phyloP scores from a whole-genome alignment of 2,329 filamentous ascomycete genomes.

The Daldinia sp. region DNA sequence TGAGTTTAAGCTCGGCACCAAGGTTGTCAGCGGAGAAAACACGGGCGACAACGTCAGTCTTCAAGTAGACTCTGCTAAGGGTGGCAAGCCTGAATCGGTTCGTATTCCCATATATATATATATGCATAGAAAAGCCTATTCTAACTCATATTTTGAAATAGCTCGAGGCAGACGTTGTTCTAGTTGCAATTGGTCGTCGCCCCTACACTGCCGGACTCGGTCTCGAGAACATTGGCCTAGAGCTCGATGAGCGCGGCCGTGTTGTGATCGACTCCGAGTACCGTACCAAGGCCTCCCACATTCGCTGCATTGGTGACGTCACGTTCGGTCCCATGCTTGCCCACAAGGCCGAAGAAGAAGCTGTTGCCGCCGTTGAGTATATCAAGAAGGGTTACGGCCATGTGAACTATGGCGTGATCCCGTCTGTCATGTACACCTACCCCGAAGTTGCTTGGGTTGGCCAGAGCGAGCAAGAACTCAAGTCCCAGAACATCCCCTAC shows the following conservation, averaged over 20 bases:
- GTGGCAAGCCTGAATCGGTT: constrained; percentile 91
- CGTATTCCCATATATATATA: constrained; percentile 47
- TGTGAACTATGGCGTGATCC: constrained; percentile 98
- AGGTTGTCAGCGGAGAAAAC: constrained; percentile 87
- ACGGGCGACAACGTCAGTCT: constrained; percentile 81
- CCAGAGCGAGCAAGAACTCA: constrained; percentile 95
- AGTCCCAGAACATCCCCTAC: constrained; percentile 89
- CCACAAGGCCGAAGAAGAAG: constrained; percentile 99
- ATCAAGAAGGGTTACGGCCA: constrained; percentile 98
- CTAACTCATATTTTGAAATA: constrained; percentile 48
- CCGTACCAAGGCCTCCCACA: constrained; percentile 96
- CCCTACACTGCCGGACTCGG: constrained; percentile 93
- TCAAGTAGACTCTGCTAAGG: constrained; percentile 90
- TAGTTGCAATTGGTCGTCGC: constrained; percentile 94
- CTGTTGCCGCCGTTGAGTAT: constrained; percentile 92
- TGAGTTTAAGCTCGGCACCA: constrained; percentile 98
- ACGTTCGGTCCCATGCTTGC: constrained; percentile 99
- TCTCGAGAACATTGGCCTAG: constrained; percentile 91
- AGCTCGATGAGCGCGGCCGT: constrained; percentile 91
- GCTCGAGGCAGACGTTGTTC: constrained; percentile 93
- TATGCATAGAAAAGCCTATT: constrained; percentile 16
- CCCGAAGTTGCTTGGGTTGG: constrained; percentile 99
- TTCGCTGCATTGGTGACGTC: constrained; percentile 93
- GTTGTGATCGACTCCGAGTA: constrained; percentile 98
- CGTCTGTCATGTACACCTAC: constrained; percentile 99